These are phyloP conservation scores for Lenzites betulinus DNA, from an alignment of 768 basidiomycete genomes.

Conservation along the genomic window DNA sequence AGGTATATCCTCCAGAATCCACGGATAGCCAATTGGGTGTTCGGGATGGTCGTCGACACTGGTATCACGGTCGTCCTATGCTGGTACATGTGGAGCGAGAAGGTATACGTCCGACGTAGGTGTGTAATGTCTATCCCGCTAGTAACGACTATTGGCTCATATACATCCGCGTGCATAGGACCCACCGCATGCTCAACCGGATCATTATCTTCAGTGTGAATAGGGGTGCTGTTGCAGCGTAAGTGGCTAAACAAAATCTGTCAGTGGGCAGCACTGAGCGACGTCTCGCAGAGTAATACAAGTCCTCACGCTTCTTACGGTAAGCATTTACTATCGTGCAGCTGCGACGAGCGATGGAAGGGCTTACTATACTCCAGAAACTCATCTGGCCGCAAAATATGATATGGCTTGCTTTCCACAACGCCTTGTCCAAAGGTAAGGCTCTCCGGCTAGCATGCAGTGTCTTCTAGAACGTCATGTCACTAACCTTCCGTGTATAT, in stretches of 20 bases:
- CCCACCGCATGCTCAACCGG: conserved; percentile 3
- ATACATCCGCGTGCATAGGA: not conserved
- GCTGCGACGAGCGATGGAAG: too few species aligned
- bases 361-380: not conserved
- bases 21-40: conserved; percentile 5
- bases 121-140: not conserved
- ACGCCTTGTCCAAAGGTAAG: conserved; percentile 4
- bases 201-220: conserved; percentile 14
- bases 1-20: not conserved
- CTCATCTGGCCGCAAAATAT: not conserved
- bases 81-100: conserved; percentile 14
- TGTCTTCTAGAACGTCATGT: not conserved
- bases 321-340: not conserved
- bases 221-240: conserved; percentile 12
- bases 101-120: conserved; percentile 1
- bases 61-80: conserved; percentile 7
- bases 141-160: too few species aligned
- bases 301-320: conserved; percentile 3
- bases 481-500: not conserved
- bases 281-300: not conserved
- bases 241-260: not conserved
- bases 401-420: conserved; percentile 12
- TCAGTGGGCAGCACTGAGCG: not conserved
- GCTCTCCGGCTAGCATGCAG: not conserved
- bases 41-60: conserved; percentile 1